Conservation (phyloP, 306 rosid species). For the Lagenaria siceraria region DNA sequence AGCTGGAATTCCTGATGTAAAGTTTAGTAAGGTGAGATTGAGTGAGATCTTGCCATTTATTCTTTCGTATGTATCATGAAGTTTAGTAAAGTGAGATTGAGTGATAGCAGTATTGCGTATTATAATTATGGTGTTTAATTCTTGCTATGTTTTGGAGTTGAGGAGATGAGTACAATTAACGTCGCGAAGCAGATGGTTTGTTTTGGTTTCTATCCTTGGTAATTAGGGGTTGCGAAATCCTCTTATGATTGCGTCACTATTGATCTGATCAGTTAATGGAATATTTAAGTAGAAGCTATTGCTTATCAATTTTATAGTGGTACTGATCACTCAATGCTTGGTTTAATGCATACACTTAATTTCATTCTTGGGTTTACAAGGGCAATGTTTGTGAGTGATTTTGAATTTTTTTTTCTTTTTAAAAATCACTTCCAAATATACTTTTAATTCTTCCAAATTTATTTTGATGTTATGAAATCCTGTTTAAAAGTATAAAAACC, state of each 20-base stretch:
- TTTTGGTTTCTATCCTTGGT: not conserved
- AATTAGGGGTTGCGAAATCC: not conserved
- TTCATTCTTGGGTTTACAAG: not conserved
- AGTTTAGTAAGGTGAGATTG: constrained; percentile 82
- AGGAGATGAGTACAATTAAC: not conserved
- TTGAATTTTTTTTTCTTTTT: no score
- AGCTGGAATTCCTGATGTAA: constrained; percentile 88
- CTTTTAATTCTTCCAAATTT: no score
- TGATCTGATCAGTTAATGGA: not conserved
- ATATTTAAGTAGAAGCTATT: not conserved
- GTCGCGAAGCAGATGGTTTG: not conserved
- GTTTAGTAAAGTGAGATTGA: no score
- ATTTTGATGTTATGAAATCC: no score
- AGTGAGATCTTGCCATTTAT: not conserved
- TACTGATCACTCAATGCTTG: not conserved
- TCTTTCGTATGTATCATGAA: not conserved
- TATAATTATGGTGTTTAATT: not conserved
- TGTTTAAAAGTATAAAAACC: no score
- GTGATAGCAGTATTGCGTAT: not conserved
- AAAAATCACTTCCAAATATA: no score
- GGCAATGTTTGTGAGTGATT: no score
- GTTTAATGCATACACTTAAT: not conserved
- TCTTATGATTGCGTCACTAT: not conserved
- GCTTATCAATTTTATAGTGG: not conserved
- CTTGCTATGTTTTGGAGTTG: not conserved